Percentiles rank a stretch among this genome's conserved stretches.
Conservation (phyloP, 768 basidiomycete genomes). For the Hypholoma fasciculare region DNA sequence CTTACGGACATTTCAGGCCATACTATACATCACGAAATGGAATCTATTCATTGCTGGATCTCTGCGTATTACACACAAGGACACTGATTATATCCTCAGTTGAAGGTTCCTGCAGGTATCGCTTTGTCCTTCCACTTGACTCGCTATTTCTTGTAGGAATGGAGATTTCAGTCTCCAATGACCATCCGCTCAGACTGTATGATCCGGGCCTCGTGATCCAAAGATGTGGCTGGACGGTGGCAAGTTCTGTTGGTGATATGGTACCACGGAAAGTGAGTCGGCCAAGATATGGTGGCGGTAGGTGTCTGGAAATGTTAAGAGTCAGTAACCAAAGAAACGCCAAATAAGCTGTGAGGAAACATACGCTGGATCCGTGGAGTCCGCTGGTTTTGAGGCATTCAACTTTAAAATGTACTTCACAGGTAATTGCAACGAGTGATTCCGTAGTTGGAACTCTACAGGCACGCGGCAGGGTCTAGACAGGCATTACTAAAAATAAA, state of each 20-base stretch:
- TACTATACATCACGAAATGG: background rate
- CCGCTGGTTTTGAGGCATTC: conserved; percentile 13
- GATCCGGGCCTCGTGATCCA: conserved; percentile 65
- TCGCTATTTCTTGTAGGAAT: conserved; percentile 1
- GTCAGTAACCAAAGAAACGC: background rate
- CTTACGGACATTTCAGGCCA: too few relatives aligned
- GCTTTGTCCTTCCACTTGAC: conserved; percentile 22
- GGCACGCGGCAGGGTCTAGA: conserved; percentile 55
- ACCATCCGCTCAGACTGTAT: conserved; percentile 70
- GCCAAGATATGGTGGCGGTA: conserved; percentile 62
- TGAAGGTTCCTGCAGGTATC: conserved; percentile 35
- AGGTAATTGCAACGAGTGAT: conserved; percentile 67
- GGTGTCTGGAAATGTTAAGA: conserved; percentile 18
- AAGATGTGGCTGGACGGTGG: conserved; percentile 47
- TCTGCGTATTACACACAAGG: conserved; percentile 28
- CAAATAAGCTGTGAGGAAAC: conserved; percentile 9
- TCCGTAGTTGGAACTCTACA: conserved; percentile 60
- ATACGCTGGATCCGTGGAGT: conserved; percentile 22
- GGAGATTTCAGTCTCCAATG: conserved; percentile 50
- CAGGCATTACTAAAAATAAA: background rate
- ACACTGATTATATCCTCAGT: conserved; percentile 24
- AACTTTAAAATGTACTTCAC: conserved; percentile 60
- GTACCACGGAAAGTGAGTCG: conserved; percentile 64
- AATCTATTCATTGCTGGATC: conserved; percentile 12
- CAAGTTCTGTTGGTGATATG: conserved; percentile 49